Percentiles rank a stretch among this genome's conserved stretches.
Conservation (phyloP, 2,329 filamentous ascomycete species). For the Fusarium begoniae region DNA sequence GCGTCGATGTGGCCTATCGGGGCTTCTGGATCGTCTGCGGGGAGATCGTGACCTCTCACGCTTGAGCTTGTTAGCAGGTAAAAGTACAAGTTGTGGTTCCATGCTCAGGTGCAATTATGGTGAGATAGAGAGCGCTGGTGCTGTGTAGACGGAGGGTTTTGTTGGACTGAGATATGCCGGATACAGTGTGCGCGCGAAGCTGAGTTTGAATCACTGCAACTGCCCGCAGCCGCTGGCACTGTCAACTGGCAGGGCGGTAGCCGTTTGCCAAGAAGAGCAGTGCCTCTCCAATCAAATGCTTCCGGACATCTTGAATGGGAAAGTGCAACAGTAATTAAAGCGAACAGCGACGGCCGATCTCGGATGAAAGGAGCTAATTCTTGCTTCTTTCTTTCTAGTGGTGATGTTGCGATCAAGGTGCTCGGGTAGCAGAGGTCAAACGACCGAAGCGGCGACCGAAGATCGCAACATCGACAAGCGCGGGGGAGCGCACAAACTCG, state of each 20-base stretch:
- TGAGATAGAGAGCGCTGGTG: not conserved
- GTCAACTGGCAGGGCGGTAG: not conserved
- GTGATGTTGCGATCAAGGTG: slow-evolving; percentile 24
- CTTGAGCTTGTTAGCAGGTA: slow-evolving; percentile 58
- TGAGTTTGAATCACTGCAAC: slow-evolving; percentile 29
- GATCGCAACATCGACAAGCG: slow-evolving; percentile 26
- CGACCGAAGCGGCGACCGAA: slow-evolving; percentile 19
- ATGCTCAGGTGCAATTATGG: slow-evolving; percentile 24
- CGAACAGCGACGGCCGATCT: slow-evolving; percentile 27
- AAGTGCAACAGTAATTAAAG: not conserved
- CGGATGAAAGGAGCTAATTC: slow-evolving; percentile 36
- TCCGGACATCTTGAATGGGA: not conserved
- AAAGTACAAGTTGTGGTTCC: slow-evolving; percentile 19
- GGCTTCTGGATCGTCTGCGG: slow-evolving; percentile 86
- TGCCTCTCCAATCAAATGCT: not conserved
- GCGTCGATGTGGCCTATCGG: slow-evolving; percentile 72
- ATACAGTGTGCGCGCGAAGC: slow-evolving; percentile 11
- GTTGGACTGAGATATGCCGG: slow-evolving; percentile 8
- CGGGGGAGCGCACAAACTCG: slow-evolving; percentile 35
- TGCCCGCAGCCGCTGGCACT: slow-evolving; percentile 9
- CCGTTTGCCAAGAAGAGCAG: not conserved
- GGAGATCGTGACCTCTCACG: slow-evolving; percentile 86
- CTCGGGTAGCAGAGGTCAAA: slow-evolving; percentile 34
- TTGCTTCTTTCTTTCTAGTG: slow-evolving; percentile 22
- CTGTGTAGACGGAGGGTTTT: slow-evolving; percentile 19